phyloP scores from a whole-genome alignment of 192 early-diverging fungal species.

The Endogone sp. region DNA sequence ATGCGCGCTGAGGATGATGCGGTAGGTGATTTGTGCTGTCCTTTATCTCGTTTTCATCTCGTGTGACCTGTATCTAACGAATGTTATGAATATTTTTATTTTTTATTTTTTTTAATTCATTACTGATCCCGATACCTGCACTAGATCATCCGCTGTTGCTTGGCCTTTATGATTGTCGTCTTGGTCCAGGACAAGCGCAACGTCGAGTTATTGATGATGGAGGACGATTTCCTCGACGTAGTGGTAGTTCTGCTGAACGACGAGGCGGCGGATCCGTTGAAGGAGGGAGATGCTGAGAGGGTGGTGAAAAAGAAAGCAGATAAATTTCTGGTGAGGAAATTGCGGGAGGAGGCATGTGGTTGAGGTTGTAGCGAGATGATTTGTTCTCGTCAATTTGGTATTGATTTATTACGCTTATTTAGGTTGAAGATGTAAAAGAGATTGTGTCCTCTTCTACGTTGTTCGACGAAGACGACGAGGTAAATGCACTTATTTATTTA shows the following conservation, averaged over 20 bases:
- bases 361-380: background rate
- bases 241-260: constrained; percentile 20
- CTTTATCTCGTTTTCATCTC: background rate
- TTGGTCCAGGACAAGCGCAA: constrained; percentile 22
- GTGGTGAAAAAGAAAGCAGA: constrained; percentile 31
- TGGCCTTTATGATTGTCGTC: constrained; percentile 35
- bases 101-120: background rate
- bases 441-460: no score
- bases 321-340: background rate
- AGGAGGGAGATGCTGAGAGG: constrained; percentile 11
- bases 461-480: no score
- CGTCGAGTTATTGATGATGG: constrained; percentile 14
- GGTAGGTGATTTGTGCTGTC: constrained; percentile 18
- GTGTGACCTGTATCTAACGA: no score
- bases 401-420: no score
- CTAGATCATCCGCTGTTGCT: constrained; percentile 28
- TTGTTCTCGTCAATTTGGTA: no score
- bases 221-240: constrained; percentile 19
- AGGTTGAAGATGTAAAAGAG: no score
- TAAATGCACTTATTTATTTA: no score
- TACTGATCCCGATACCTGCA: background rate
- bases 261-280: constrained; percentile 34
- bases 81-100: no score
- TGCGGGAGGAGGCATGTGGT: background rate
- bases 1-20: constrained; percentile 33